Base-by-base conservation (phyloP, 2,329 filamentous ascomycete species). In the Gaeumannomyces tritici region DNA sequence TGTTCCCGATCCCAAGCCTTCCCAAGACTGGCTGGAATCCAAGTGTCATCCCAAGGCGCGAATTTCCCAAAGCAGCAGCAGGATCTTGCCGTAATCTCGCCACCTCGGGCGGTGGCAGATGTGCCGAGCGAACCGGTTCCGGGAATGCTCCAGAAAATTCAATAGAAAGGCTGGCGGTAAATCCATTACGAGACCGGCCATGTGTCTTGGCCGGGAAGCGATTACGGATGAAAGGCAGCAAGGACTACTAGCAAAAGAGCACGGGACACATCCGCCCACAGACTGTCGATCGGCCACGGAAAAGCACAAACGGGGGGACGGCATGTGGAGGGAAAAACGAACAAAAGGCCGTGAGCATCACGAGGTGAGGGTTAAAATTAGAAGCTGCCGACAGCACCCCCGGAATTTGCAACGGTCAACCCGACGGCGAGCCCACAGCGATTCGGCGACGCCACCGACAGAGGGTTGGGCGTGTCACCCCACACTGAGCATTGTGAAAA, bases 141-240 rank as follows among this genome's bases (percentile, higher is more conserved):
- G 8, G 21, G 42, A 51, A n/a, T 51, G 35, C 42, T n/a, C 21
- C 42, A 21, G 21, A 51, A 21, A 51, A 9, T n/a, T 21, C 8
- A 51, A 42, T 15, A 18, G 35, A 21, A 51, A 51, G 1, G 21
- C 7, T 18, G 42, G 42, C 18, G 42, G 42, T 51, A 11, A 11
- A n/a, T n/a, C 42, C 18, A 51, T 51, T 51, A 51, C 42, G 42
- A n/a, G 42, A n/a, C 11, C 18, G 42, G 42, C 8, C 42, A 35
- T 18, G 42, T n/a, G 21, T 51, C 18, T 51, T 56, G 26, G 29
- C 27, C 42, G 62, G 61, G 35, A 55, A 54, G 54, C 55, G 15
- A 58, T n/a, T 29, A 51, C 42, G 42, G 62, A 61, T 59, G 21
- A 60, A 62, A 57, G 15, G 51, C n/a, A 24, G 29, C 35, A 55